Percentiles rank a stretch among this genome's conserved stretches.
These are phyloP conservation scores for Microsporum audouinii DNA, from an alignment of 2,329 filamentous ascomycete species.

Conservation along the genomic window DNA sequence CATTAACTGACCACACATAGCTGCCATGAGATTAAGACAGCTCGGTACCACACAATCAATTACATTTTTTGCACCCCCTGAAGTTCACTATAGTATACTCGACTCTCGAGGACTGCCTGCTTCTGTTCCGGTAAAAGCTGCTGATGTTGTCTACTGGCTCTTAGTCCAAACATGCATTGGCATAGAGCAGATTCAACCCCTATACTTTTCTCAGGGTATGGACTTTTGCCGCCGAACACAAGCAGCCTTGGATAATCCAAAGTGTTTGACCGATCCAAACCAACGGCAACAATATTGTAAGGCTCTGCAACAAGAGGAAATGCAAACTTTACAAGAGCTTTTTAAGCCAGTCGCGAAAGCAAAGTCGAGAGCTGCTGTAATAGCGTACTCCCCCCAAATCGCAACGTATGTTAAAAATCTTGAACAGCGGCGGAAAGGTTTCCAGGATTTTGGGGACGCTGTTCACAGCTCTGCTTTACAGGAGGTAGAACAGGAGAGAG, in stretches of 20 bases:
- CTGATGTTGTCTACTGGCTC: conserved; percentile 49
- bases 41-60: conserved; percentile 47
- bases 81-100: conserved; percentile 51
- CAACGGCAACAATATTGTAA: conserved; percentile 35
- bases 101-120: conserved; percentile 31
- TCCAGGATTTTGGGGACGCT: conserved; percentile 36
- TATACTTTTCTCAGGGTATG: conserved; percentile 49
- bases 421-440: conserved; percentile 22
- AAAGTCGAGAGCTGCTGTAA: conserved; percentile 17
- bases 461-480: conserved; percentile 43
- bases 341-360: conserved; percentile 31
- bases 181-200: conserved; percentile 47
- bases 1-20: conserved; percentile 24
- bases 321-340: conserved; percentile 46
- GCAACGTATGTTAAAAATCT: conserved; percentile 27
- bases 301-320: conserved; percentile 42
- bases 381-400: conserved; percentile 17
- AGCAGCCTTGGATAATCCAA: conserved; percentile 34
- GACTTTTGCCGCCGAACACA: conserved; percentile 50
- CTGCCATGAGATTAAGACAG: conserved; percentile 55
- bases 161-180: conserved; percentile 51
- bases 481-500: conserved; percentile 48
- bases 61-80: conserved; percentile 44
- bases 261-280: conserved; percentile 29
- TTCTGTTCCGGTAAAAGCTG: conserved; percentile 31